Conservation (phyloP, 768 basidiomycete species). For the Podaxis rugospora region DNA sequence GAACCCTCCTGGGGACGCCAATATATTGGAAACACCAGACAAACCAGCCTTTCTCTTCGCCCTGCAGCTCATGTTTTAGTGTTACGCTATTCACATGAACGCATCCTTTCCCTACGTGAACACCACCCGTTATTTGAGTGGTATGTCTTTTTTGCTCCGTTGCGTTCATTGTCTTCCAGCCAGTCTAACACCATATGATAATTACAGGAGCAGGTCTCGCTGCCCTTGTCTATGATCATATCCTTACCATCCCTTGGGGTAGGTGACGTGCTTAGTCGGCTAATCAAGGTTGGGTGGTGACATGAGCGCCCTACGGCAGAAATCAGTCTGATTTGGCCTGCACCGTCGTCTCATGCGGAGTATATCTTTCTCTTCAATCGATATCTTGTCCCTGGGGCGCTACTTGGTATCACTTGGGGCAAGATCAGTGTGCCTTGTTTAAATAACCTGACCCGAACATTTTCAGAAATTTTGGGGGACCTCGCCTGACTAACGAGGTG, state of each 20-base stretch:
- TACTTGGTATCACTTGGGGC: not conserved
- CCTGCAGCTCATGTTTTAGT: not conserved
- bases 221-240: slow-evolving; percentile 8
- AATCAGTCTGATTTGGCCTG: not conserved
- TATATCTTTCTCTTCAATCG: not conserved
- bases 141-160: not conserved
- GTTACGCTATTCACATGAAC: not conserved
- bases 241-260: not conserved
- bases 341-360: not conserved
- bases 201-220: slow-evolving; percentile 1
- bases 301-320: not conserved
- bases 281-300: not conserved
- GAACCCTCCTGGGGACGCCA: not conserved
- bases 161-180: not conserved
- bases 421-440: not conserved
- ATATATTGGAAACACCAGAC: not conserved
- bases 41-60: not conserved
- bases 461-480: not conserved
- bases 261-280: not conserved
- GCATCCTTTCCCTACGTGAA: slow-evolving; percentile 1
- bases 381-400: not conserved
- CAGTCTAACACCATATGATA: not conserved
- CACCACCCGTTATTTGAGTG: slow-evolving; percentile 5
- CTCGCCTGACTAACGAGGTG: not conserved
- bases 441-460: not conserved